phyloP scores from a whole-genome alignment of 306 rosid genomes.

The Macrotyloma uniflorum region DNA sequence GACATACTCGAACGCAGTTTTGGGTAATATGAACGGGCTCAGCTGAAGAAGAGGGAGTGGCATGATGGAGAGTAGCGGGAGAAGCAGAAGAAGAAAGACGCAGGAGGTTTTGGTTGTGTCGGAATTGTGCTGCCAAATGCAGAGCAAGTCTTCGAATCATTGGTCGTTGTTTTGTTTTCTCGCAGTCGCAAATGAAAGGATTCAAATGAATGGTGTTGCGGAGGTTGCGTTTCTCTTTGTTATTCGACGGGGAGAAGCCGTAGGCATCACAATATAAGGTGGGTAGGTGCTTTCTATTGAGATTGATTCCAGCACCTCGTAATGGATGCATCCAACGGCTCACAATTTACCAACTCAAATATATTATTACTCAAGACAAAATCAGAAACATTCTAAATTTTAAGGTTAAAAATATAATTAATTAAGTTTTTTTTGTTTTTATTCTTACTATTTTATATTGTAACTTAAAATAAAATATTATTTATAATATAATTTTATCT shows the following conservation, averaged over 20 bases:
- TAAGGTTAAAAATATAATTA: no score
- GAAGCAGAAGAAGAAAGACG: not conserved
- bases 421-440: no score
- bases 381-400: no score
- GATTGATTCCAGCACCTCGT: not conserved
- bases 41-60: not conserved
- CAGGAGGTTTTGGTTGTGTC: not conserved
- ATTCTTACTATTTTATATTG: no score
- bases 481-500: no score
- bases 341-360: not conserved
- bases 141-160: not conserved
- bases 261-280: no score
- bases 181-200: not conserved
- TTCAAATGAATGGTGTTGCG: not conserved
- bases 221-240: not conserved
- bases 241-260: not conserved
- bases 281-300: not conserved
- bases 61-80: not conserved
- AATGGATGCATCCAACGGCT: not conserved
- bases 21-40: not conserved
- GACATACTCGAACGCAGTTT: conserved; percentile 1
- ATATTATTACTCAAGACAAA: no score
- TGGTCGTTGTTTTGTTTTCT: not conserved
- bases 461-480: no score
- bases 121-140: not conserved